Percentiles rank a stretch among this genome's conserved stretches.
Conservation (phyloP, 106 monocot genomes). For the Dendrobium officinale region DNA sequence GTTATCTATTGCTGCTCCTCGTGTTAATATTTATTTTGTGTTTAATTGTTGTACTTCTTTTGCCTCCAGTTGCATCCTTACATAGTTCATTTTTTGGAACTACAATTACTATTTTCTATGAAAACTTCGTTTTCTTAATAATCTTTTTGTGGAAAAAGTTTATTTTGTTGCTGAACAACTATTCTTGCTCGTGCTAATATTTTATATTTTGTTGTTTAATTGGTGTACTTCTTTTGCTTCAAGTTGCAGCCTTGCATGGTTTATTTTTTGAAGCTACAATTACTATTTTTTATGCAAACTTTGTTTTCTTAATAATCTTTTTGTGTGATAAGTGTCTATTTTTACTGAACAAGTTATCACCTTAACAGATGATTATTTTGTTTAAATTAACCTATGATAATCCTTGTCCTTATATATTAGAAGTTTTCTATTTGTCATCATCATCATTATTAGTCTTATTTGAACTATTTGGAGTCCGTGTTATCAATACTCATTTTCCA, state of each 20-base stretch:
- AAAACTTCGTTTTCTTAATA: neutral
- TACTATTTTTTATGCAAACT: neutral
- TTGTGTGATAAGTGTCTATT: neutral
- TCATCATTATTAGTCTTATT: too few relatives aligned
- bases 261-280: neutral
- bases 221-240: neutral
- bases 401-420: neutral
- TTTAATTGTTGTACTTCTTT: neutral
- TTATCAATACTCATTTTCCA: too few relatives aligned
- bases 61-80: neutral
- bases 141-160: neutral
- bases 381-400: neutral
- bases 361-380: neutral
- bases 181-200: neutral
- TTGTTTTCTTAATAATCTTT: neutral
- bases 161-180: neutral
- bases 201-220: neutral
- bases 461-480: too few relatives aligned
- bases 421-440: neutral
- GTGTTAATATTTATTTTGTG: neutral
- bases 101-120: neutral
- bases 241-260: neutral
- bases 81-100: neutral
- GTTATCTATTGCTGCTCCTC: slow-evolving; percentile 19
- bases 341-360: neutral